Evolutionary conservation across 2,329 filamentous ascomycete species (phyloP), one percentile per base, ranked within the genome.

Genomic region (Hortaea werneckii): DNA sequence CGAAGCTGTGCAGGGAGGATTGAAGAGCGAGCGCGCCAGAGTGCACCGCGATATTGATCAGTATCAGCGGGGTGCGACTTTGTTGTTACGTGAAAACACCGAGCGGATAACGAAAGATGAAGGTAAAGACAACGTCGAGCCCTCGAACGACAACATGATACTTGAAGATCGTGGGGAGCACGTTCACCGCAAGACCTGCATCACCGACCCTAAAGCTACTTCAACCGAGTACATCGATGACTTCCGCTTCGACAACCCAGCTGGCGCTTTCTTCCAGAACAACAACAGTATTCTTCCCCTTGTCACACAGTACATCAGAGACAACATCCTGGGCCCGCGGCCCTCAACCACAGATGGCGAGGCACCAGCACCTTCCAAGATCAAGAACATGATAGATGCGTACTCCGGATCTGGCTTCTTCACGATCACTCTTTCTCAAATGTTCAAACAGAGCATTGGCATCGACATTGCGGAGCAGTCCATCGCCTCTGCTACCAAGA

Each of bases 401-500:
- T 98, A 98, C 75, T 98, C 87, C 10, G 92, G 92, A 63, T 94
- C 87, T 0, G 92, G 92, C 39, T 85, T 98, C 62, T 98, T 98
- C 76, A 95, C 89, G 46, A 87, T 98, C 63, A 92, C 88, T 4
- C 82, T 96, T 9, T 87, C 89, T 1, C 77, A 81, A 1, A 76
- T 92, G 37, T 94, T 96, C 74, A 69, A 67, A 42, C 81, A 83
- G 51, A 87, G 82, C 51, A 81, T 88, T 28, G 92, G 92, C 55
- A 94, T 98, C 66, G 92, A 98, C 69, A 88, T 98, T 52, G 81
- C 87, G 40, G 72, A 76, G 27, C 75, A 82, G 53, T 88, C 83
- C 29, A 95, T 98, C 65, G 69, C 72, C 37, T 90, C 77, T 41
- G 92, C 92, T 2, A 78, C 80, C 42, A 70, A 76, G 48, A 98